Percentiles rank a stretch among this genome's conserved stretches.
Conservation (phyloP, 768 basidiomycete genomes). For the Lactifluus rugatus region DNA sequence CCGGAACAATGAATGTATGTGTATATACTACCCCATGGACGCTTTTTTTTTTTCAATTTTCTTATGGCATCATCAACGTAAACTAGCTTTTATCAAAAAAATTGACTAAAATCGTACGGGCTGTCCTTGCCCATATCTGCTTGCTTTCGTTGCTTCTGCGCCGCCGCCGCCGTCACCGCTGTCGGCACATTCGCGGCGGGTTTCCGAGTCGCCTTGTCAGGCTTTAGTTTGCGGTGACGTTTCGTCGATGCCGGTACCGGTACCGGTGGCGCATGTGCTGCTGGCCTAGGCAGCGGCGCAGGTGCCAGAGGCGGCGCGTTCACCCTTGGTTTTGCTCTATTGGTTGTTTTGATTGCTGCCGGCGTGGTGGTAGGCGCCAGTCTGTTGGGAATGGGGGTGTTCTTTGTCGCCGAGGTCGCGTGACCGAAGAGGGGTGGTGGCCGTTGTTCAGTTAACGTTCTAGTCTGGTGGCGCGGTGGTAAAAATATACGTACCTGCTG, state of each 20-base stretch:
- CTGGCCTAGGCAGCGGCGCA: not conserved
- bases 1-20: no score
- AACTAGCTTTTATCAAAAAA: slow-evolving; percentile 37
- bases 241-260: not conserved
- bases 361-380: not conserved
- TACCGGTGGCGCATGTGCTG: no score
- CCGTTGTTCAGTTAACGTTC: not conserved
- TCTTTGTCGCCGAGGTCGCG: not conserved
- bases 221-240: not conserved
- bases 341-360: not conserved
- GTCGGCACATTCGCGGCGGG: slow-evolving; percentile 32
- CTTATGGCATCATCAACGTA: no score
- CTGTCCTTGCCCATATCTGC: slow-evolving; percentile 23
- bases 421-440: not conserved
- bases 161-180: not conserved
- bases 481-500: not conserved
- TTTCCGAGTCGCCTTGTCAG: not conserved
- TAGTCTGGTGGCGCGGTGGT: not conserved
- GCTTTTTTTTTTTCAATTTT: no score
- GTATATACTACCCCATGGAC: no score
- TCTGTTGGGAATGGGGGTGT: no score
- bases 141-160: slow-evolving; percentile 16
- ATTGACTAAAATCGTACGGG: slow-evolving; percentile 51
- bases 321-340: not conserved
- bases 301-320: not conserved